Evolutionary conservation across 306 rosid genomes (phyloP), one percentile per base, ranked within the genome.

Genomic region (Aeschynomene evenia): DNA sequence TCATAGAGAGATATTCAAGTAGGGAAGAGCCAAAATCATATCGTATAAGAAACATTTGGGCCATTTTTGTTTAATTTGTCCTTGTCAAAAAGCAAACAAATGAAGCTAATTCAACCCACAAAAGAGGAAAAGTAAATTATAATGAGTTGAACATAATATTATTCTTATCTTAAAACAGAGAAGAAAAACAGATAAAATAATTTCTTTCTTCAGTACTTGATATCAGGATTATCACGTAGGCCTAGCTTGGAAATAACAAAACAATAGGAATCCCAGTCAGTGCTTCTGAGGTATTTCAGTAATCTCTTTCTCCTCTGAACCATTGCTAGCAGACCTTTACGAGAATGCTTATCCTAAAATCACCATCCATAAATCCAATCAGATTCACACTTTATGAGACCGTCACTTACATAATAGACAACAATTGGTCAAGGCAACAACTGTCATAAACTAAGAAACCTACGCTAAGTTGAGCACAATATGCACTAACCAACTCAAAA

Each of bases 251-350:
- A 81, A 63, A 94, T 89, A 53, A 90, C 90, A 16, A 90, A 81
- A 75, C 95, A 86, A 77, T 88, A 90, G 13, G 98, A 94, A 39
- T 90, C 95, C 97, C 95, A 94, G 82, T 94, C 98, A 19, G 96
- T 88, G 87, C 89, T 83, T 76, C 97, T 86, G 46, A 90, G 97
- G 68, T 90, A 94, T 77, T 88, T 88, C 81, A 94, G 75, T 62
- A 94, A 70, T 80, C 72, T 88, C 78, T 88, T 94, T 81, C 97
- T 85, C 79, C 31, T 77, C 80, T 90, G 90, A 83, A 94, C 97
- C 98, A 94, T 90, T 57, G 83, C 97, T 70, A 79, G 8, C 54
- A 94, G 86, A 64, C 96, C 98, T 76, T 94, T 90, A 1, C 85
- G 88, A 67, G 97, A 90, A 88, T 94, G 98, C 86, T 82, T 87